Evolutionary conservation across 2,329 filamentous ascomycete species (phyloP), one percentile per base, ranked within the genome.

Genomic region (Thelonectria rubi): DNA sequence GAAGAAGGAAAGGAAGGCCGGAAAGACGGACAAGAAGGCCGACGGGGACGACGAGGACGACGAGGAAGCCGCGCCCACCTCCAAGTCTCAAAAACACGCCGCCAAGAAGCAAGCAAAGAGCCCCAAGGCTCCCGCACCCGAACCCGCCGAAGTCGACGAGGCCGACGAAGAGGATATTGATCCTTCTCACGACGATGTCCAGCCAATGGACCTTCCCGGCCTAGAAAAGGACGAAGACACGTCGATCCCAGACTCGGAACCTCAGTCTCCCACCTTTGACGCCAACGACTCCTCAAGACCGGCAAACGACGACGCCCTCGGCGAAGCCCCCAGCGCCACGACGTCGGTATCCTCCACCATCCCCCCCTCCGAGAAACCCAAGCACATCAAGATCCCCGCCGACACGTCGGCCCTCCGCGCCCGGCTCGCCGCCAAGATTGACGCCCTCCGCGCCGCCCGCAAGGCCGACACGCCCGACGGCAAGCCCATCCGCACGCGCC

Each of bases 391-490:
- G 71, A 78, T 90, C 30, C 90, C 90, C 57, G 82, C 88, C 64
- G 89, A 94, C 73, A 90, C 89, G 43, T 88, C 92, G 62, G 87
- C 90, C 24, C 86, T 97, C 48, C 89, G 91, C 72, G 88, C 90
- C 59, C 90, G 94, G 46, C 83, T 99, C 52, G 89, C 91, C 58
- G 91, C 91, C 69, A 91, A 89, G 64, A 93, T 99, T 57, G 92
- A 95, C 69, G 90, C 90, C 47, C 87, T 98, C 51, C 91, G 94
- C 62, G 91, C 92, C 10, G 88, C 89, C 24, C 89, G 95, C 62
- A 97, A 97, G 76, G 94, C 94, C 6, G 93, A 96, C 69, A 92
- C 91, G 6, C 84, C 89, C 1, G 89, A 96, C 69, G 93, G 93
- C 62, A 90, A 91, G 72, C 76, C 76, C 15, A 92, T 94, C 59